Evolutionary conservation across 331 rosid species (phyloP), one percentile per base, ranked within the genome.

Genomic region (Telfairia occidentalis): DNA sequence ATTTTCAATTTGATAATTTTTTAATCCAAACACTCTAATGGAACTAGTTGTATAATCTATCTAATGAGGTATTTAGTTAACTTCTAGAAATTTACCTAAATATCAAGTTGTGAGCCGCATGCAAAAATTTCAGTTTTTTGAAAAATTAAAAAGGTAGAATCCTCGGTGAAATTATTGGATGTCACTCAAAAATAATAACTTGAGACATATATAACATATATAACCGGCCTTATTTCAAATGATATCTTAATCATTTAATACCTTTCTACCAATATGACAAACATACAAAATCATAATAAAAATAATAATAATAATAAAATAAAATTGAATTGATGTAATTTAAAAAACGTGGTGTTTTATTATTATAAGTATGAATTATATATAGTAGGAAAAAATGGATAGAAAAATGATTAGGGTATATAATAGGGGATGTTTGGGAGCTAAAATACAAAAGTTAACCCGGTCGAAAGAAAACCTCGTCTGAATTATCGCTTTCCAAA

Each of bases 401-500:
- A 37, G 49, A 11, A 34, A 35, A 64, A 37, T 64, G 48, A 9
- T 30, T 30, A 32, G 24, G 26, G 43, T 16, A 32, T 7, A 34
- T 16, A 61, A 1, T 42, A 12, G 52, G 49, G 18, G 71, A 9
- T 64, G 48, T 64, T 34, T 64, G 48, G 16, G 71, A 64, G 49
- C 49, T 37, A 23, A 23, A 66, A 66, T 66, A 66, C 73, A 66
- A 66, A 40, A 38, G 3, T 66, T 35, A 35, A 65, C 26, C 29
- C 18, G 7, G 26, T 28, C 21, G 4, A 59, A 5, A 59, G 18
- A 28, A 29, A 66, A 66, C 50, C 52, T 66, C 18, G 21, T 38
- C 21, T 12, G 73, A 38, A 66, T 38, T 37, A 66, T 66, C 73
- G 73, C 73, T 65, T 38, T 65, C 73, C 16, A n/a, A 65, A 38